A percentile compares a stretch with the other conserved stretches of the same genome.
These are phyloP conservation scores for Coffea humblotiana DNA, from an alignment of 305 asterid species.

Conservation along the genomic window DNA sequence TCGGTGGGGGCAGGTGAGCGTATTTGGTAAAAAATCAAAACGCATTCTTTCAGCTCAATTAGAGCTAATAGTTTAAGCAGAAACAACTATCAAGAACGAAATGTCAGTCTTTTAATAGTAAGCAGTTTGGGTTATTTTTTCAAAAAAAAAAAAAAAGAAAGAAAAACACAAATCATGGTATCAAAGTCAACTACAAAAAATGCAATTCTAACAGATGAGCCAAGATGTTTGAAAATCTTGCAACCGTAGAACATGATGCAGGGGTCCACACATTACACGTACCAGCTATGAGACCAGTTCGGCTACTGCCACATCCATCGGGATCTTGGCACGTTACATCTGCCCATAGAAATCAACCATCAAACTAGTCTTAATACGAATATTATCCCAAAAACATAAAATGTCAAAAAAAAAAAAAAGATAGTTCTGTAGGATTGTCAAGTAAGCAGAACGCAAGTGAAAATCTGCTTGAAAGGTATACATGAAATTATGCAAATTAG, in stretches of 20 bases:
- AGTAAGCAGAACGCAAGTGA: neutral
- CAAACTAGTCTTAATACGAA: neutral
- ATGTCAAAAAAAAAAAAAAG: too few species aligned
- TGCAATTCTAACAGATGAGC: neutral
- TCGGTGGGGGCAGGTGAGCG: too few species aligned
- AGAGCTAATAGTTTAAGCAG: neutral
- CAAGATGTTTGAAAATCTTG: neutral
- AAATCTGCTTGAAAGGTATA: neutral
- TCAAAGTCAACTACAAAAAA: slow-evolving; percentile 7
- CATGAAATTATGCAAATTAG: neutral
- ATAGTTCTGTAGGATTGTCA: too few species aligned
- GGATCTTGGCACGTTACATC: slow-evolving; percentile 55
- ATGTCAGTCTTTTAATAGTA: neutral
- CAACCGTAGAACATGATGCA: neutral
- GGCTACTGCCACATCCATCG: slow-evolving; percentile 55
- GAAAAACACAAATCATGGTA: neutral
- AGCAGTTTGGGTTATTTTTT: neutral
- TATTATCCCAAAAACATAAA: neutral
- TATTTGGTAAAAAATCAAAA: neutral
- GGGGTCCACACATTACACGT: slow-evolving; percentile 6
- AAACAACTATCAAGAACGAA: neutral
- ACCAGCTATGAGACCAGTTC: slow-evolving; percentile 79
- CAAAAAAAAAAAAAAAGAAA: too few species aligned
- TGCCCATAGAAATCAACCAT: slow-evolving; percentile 25
- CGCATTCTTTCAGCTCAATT: neutral